phyloP scores from a whole-genome alignment of 2,329 filamentous ascomycete genomes.

The Calonectria hawksworthii region DNA sequence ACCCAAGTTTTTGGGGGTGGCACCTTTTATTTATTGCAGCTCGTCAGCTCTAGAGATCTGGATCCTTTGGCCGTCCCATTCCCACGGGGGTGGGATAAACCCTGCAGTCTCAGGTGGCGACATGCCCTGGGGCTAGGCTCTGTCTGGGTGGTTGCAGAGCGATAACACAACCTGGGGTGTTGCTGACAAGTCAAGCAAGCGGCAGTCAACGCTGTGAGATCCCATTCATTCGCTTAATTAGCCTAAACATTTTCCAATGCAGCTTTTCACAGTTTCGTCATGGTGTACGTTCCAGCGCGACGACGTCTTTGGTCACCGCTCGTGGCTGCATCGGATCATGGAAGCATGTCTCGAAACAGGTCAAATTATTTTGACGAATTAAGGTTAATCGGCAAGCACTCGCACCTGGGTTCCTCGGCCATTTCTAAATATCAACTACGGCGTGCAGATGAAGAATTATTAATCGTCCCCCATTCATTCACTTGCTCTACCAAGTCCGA shows the following conservation, averaged over 20 bases:
- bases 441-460: neutral
- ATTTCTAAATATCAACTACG: neutral
- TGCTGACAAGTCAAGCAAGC: neutral
- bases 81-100: neutral
- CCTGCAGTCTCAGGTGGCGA: neutral
- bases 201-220: neutral
- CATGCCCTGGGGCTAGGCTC: neutral
- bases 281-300: neutral
- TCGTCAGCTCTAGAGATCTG: neutral
- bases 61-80: neutral
- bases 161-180: no score
- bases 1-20: no score
- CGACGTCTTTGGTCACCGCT: neutral
- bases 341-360: neutral
- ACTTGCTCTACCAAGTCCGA: conserved; percentile 1
- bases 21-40: neutral
- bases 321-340: neutral
- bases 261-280: neutral
- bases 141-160: neutral
- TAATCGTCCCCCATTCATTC: neutral
- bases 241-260: neutral
- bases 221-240: neutral
- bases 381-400: neutral
- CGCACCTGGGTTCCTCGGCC: neutral
- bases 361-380: neutral